Percentiles rank a stretch among this genome's conserved stretches.
phyloP scores from a whole-genome alignment of 768 basidiomycete genomes.

The Hygrocybe punicea region DNA sequence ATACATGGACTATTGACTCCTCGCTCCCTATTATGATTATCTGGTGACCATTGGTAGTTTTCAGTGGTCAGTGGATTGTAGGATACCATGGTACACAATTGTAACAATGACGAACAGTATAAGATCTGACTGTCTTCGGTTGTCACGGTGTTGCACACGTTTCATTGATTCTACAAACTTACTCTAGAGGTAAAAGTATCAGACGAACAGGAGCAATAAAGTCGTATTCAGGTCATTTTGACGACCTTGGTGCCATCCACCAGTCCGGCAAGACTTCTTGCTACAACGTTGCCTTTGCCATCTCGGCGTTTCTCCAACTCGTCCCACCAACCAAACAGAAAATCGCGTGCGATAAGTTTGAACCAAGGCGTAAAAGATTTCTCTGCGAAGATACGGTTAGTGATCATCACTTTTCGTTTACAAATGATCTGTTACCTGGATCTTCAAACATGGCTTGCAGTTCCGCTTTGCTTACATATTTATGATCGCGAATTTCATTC shows the following conservation, averaged over 20 bases:
- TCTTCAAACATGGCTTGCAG: constrained; percentile 88
- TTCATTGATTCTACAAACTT: no score
- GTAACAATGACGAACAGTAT: no score
- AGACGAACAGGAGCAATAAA: background rate
- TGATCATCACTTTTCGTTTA: background rate
- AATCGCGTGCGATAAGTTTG: constrained; percentile 94
- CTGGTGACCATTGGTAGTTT: background rate
- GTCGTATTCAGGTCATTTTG: constrained; percentile 44
- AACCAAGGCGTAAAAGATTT: constrained; percentile 99
- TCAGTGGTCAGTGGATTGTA: no score
- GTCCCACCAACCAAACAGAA: constrained; percentile 99
- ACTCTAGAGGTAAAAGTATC: no score
- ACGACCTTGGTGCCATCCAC: constrained; percentile 73
- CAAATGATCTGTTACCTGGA: constrained; percentile 47
- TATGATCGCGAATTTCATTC: constrained; percentile 89
- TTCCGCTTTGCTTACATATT: constrained; percentile 89
- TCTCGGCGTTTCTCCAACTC: constrained; percentile 66
- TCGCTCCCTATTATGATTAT: constrained; percentile 7
- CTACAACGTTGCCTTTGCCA: constrained; percentile 54
- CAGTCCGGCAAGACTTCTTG: constrained; percentile 59
- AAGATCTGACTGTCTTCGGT: no score
- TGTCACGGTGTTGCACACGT: no score
- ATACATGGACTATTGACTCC: constrained; percentile 1
- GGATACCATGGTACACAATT: no score
- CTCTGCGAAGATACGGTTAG: constrained; percentile 38